Conservation (phyloP, 176 grass and related monocot genomes). For the Lolium rigidum region DNA sequence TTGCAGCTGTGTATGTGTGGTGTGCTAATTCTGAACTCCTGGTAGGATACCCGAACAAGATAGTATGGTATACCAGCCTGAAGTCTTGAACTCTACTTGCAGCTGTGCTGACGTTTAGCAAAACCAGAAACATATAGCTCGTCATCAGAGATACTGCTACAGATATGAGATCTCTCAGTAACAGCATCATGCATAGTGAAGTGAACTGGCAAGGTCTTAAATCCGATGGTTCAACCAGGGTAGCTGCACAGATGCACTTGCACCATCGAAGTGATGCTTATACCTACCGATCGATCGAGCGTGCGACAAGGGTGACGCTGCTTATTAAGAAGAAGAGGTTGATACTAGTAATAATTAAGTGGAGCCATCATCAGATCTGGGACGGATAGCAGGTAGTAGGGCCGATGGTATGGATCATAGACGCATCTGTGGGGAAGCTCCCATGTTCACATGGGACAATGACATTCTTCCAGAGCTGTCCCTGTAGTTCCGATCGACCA, state of each 20-base stretch:
- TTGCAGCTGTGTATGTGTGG: no score
- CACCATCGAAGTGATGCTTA: no score
- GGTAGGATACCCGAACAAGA: no score
- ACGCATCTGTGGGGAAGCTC: conserved; percentile 27
- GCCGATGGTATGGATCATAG: not conserved
- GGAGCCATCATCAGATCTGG: conserved; percentile 2
- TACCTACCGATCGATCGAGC: not conserved
- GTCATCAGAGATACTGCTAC: not conserved
- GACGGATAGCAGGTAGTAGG: not conserved
- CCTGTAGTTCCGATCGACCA: not conserved
- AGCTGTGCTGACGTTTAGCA: not conserved
- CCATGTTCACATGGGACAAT: conserved; percentile 28
- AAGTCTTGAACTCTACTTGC: no score
- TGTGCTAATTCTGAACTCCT: no score
- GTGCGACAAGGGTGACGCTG: not conserved
- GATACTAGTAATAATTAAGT: not conserved
- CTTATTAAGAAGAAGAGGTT: not conserved
- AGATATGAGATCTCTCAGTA: not conserved
- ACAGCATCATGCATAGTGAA: no score
- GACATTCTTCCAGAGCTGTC: conserved; percentile 36
- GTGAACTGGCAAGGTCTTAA: conserved; percentile 8
- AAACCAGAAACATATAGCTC: not conserved
- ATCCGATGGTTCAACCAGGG: not conserved
- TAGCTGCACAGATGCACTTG: not conserved
- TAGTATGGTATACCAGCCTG: not conserved